These are phyloP conservation scores for Entomophthora muscae DNA, from an alignment of 371 early-diverging fungal genomes.

Conservation along the genomic window DNA sequence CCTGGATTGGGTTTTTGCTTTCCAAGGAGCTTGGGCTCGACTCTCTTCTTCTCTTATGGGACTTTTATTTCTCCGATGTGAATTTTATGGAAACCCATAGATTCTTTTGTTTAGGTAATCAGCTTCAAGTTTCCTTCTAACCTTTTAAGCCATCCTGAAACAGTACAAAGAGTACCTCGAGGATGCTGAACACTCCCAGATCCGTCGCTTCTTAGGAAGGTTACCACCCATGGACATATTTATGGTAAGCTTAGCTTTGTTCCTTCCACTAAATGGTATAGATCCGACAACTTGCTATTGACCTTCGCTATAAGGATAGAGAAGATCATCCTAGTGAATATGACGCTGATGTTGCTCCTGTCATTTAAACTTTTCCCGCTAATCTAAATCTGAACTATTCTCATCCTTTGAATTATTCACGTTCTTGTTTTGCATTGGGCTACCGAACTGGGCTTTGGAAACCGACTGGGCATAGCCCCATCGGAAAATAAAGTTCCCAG, in stretches of 20 bases:
- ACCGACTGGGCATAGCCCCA: too few species aligned
- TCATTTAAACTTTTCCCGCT: not conserved
- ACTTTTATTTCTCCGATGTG: slow-evolving; percentile 53
- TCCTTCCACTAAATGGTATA: not conserved
- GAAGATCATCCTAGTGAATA: not conserved
- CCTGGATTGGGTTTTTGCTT: slow-evolving; percentile 65
- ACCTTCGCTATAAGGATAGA: not conserved
- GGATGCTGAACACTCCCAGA: slow-evolving; percentile 82
- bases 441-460: too few species aligned
- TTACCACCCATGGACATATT: slow-evolving; percentile 5
- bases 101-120: slow-evolving; percentile 47
- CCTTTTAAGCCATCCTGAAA: slow-evolving; percentile 16
- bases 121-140: slow-evolving; percentile 8
- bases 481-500: too few species aligned
- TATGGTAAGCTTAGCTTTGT: not conserved
- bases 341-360: not conserved
- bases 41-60: slow-evolving; percentile 65
- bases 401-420: too few species aligned
- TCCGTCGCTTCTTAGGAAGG: slow-evolving; percentile 14
- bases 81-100: slow-evolving; percentile 59
- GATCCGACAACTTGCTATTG: slow-evolving; percentile 3
- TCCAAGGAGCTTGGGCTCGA: slow-evolving; percentile 66
- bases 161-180: slow-evolving; percentile 57
- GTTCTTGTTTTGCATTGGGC: too few species aligned
- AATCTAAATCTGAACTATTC: not conserved